phyloP scores from a whole-genome alignment of 2,329 filamentous ascomycete species.

The Teratosphaeria zuluensis region DNA sequence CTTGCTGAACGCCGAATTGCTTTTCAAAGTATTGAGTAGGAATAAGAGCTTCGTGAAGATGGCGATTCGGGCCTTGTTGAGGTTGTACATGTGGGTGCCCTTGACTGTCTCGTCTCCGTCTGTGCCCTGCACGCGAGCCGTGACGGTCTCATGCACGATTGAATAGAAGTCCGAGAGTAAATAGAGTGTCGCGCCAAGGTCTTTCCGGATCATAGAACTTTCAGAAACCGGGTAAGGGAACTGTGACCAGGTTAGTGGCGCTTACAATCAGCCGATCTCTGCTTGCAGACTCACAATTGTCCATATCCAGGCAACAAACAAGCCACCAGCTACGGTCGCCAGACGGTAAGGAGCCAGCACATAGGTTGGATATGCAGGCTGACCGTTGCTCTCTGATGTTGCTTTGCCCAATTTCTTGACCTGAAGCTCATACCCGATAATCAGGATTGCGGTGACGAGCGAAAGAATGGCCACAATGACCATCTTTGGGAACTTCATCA shows the following conservation, averaged over 20 bases:
- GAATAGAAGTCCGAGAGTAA: conserved; percentile 66
- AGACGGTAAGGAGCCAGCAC: conserved; percentile 61
- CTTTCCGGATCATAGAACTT: conserved; percentile 57
- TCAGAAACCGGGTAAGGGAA: conserved; percentile 66
- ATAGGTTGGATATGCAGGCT: conserved; percentile 60
- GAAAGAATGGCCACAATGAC: conserved; percentile 53
- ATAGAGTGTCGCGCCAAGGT: conserved; percentile 59
- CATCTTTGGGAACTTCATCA: conserved; percentile 58
- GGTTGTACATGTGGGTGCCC: conserved; percentile 41
- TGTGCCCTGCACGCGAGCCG: conserved; percentile 48
- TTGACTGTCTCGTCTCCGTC: conserved; percentile 44
- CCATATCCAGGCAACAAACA: conserved; percentile 39
- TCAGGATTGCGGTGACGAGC: conserved; percentile 44
- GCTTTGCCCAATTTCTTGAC: conserved; percentile 51
- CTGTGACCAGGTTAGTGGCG: not conserved
- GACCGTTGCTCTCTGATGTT: conserved; percentile 50
- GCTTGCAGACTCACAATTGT: conserved; percentile 3
- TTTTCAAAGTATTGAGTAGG: conserved; percentile 50
- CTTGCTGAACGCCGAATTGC: conserved; percentile 54
- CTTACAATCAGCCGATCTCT: not conserved
- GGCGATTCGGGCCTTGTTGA: conserved; percentile 48
- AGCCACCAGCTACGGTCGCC: conserved; percentile 56
- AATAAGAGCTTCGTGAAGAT: conserved; percentile 61
- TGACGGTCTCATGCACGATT: conserved; percentile 58
- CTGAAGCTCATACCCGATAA: conserved; percentile 52